A percentile compares a stretch with the other conserved stretches of the same genome.
Conservation (phyloP, 495 filamentous ascomycete genomes). For the Talaromyces nanjingensis region DNA sequence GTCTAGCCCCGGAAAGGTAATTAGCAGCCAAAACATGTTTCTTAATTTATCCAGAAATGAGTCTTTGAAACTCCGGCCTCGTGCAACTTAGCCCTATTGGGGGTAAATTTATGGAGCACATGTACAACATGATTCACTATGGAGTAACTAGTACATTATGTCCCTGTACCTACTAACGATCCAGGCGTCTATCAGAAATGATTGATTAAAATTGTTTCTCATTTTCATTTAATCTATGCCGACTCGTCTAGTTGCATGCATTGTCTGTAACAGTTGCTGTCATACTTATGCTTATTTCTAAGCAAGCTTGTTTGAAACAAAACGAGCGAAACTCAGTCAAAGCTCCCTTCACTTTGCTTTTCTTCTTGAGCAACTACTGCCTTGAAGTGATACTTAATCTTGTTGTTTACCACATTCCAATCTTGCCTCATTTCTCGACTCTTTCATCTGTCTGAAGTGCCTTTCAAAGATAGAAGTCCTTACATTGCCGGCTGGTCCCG, state of each 20-base stretch:
- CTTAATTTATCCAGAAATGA: background rate
- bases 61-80: background rate
- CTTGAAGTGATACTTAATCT: background rate
- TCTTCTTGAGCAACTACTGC: background rate
- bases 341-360: background rate
- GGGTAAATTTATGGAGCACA: background rate
- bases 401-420: background rate
- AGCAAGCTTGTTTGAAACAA: conserved; percentile 1
- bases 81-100: background rate
- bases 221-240: background rate
- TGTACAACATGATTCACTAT: background rate
- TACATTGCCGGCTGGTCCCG: background rate
- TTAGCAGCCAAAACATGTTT: background rate
- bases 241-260: background rate
- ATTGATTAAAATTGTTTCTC: background rate
- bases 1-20: background rate
- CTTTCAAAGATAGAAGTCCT: background rate
- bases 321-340: background rate
- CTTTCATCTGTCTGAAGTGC: background rate
- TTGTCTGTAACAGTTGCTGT: background rate
- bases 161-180: background rate
- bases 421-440: background rate
- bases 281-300: background rate
- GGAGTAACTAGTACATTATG: background rate
- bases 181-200: background rate